phyloP scores from a whole-genome alignment of 2,329 filamentous ascomycete genomes.

The Apiospora marii region DNA sequence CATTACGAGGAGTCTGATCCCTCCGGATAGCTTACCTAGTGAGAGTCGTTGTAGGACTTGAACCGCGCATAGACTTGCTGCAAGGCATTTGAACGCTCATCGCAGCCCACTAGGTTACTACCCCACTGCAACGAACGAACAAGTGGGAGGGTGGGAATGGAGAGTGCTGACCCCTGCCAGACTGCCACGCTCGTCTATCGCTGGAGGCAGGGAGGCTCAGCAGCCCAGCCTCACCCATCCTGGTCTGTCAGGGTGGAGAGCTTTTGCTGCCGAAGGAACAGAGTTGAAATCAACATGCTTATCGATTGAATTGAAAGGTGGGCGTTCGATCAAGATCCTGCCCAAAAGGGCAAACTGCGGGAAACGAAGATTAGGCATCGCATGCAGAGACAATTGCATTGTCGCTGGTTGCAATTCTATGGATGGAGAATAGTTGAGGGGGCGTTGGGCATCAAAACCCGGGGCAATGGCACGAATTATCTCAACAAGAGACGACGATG shows the following conservation, averaged over 20 bases:
- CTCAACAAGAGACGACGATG: background rate
- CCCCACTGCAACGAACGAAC: background rate
- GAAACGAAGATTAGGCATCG: background rate
- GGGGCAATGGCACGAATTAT: constrained; percentile 4
- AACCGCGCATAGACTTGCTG: background rate
- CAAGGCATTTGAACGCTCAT: background rate
- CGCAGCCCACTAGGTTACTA: background rate
- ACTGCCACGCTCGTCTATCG: constrained; percentile 1
- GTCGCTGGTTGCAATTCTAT: background rate
- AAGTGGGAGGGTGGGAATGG: constrained; percentile 1
- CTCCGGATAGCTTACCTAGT: background rate
- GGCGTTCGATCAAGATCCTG: background rate
- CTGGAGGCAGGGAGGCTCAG: constrained; percentile 23
- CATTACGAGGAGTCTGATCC: background rate
- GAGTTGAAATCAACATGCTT: background rate
- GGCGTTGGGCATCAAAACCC: constrained; percentile 17
- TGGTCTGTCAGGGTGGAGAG: background rate
- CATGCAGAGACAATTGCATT: background rate
- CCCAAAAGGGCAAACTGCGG: background rate
- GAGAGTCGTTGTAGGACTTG: background rate
- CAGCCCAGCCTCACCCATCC: constrained; percentile 22
- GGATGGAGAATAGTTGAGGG: background rate
- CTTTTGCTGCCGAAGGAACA: background rate
- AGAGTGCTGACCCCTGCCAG: background rate
- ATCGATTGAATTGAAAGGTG: background rate